Conservation (phyloP, 495 filamentous ascomycete species). For the Daldinia bambusicola region DNA sequence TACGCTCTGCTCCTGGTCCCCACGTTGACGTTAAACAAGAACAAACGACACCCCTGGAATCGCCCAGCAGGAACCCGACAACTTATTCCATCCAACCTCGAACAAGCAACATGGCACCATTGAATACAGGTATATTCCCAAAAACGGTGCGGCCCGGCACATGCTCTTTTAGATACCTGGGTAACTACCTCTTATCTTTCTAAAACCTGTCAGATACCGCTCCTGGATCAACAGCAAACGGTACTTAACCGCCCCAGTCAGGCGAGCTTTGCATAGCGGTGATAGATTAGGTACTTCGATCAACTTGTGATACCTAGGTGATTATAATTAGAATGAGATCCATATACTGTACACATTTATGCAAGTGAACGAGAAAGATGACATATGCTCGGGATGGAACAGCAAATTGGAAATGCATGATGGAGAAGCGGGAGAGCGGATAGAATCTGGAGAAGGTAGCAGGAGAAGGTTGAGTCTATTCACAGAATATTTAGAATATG, state of each 20-base stretch:
- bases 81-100: neutral
- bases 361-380: no score
- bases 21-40: neutral
- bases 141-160: conserved; percentile 3
- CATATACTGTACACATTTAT: no score
- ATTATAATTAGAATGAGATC: no score
- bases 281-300: no score
- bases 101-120: neutral
- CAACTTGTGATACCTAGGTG: neutral
- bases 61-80: neutral
- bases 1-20: neutral
- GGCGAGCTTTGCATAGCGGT: no score
- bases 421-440: no score
- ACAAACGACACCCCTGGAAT: conserved; percentile 18
- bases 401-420: no score
- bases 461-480: no score
- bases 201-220: neutral
- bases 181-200: neutral
- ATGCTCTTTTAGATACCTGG: neutral
- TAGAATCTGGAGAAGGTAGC: no score
- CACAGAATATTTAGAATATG: no score
- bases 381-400: no score
- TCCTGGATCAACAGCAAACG: conserved; percentile 8
- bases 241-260: neutral
- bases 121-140: neutral